Conservation (phyloP, 176 grass and related monocot genomes). For the Avena eriantha region DNA sequence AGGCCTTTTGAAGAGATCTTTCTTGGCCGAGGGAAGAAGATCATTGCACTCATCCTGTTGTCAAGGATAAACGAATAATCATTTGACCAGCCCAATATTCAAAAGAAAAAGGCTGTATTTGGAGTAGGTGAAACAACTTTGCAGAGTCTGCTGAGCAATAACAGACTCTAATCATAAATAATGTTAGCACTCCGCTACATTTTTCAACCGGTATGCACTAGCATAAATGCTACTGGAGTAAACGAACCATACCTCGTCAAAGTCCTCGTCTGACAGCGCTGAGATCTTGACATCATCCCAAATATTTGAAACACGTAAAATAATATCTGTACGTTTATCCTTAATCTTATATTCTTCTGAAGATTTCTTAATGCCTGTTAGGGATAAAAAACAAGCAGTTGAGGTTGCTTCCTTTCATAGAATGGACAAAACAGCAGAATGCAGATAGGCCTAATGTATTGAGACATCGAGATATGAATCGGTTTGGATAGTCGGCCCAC, state of each 20-base stretch:
- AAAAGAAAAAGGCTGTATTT: not conserved
- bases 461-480: slow-evolving; percentile 19
- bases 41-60: slow-evolving; percentile 78
- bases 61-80: slow-evolving; percentile 37
- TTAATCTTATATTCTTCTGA: slow-evolving; percentile 69
- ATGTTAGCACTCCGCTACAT: not conserved
- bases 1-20: slow-evolving; percentile 61
- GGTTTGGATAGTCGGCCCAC: slow-evolving; percentile 5
- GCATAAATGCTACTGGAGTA: slow-evolving; percentile 27
- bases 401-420: slow-evolving; percentile 26
- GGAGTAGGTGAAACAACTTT: slow-evolving; percentile 14
- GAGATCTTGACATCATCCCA: slow-evolving; percentile 61
- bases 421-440: slow-evolving; percentile 1
- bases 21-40: slow-evolving; percentile 61
- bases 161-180: slow-evolving; percentile 1
- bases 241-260: slow-evolving; percentile 70
- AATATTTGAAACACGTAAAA: slow-evolving; percentile 66
- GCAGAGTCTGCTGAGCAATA: slow-evolving; percentile 14
- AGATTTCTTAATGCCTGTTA: slow-evolving; percentile 70
- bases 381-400: slow-evolving; percentile 4
- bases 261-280: slow-evolving; percentile 66
- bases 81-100: slow-evolving; percentile 24
- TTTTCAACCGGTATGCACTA: not conserved
- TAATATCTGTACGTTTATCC: slow-evolving; percentile 56
- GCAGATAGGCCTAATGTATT: not conserved